phyloP scores from a whole-genome alignment of 2,329 filamentous ascomycete species.

The Neonectria punicea region DNA sequence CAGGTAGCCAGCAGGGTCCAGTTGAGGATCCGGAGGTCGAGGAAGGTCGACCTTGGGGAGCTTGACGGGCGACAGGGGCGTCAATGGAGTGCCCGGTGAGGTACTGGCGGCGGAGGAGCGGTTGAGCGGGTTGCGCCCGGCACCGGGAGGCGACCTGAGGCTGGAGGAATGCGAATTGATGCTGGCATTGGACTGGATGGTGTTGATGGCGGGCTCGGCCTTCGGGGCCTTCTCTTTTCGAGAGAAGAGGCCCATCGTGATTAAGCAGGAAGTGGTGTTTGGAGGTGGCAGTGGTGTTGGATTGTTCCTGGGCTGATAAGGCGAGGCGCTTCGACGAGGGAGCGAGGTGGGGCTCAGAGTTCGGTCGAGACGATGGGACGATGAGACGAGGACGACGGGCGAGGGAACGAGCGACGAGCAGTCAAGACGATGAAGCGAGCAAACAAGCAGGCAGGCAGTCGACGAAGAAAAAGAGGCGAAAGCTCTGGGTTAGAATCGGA shows the following conservation, averaged over 20 bases:
- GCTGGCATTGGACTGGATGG: slow-evolving; percentile 61
- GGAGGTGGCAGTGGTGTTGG: slow-evolving; percentile 18
- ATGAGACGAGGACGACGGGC: slow-evolving; percentile 22
- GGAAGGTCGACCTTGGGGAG: slow-evolving; percentile 84
- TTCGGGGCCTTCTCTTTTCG: slow-evolving; percentile 63
- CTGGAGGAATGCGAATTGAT: slow-evolving; percentile 63
- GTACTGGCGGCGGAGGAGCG: slow-evolving; percentile 63
- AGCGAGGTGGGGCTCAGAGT: slow-evolving; percentile 36
- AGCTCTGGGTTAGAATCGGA: not conserved
- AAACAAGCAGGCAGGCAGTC: not conserved
- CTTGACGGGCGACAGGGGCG: slow-evolving; percentile 61
- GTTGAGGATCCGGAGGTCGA: slow-evolving; percentile 83
- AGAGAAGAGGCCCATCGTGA: slow-evolving; percentile 66
- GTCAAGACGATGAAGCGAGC: slow-evolving; percentile 25
- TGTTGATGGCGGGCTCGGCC: slow-evolving; percentile 54
- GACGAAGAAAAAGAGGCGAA: slow-evolving; percentile 8
- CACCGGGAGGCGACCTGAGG: slow-evolving; percentile 39
- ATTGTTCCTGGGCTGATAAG: slow-evolving; percentile 37
- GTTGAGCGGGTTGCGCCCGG: slow-evolving; percentile 52
- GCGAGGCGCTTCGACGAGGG: slow-evolving; percentile 33
- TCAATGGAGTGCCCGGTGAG: slow-evolving; percentile 58
- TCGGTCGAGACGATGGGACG: slow-evolving; percentile 28
- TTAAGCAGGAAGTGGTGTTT: slow-evolving; percentile 14
- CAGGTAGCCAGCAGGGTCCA: slow-evolving; percentile 91
- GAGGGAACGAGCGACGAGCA: slow-evolving; percentile 38